Evolutionary conservation across 768 basidiomycete genomes (phyloP).

Genomic region (Mycena maculata): DNA sequence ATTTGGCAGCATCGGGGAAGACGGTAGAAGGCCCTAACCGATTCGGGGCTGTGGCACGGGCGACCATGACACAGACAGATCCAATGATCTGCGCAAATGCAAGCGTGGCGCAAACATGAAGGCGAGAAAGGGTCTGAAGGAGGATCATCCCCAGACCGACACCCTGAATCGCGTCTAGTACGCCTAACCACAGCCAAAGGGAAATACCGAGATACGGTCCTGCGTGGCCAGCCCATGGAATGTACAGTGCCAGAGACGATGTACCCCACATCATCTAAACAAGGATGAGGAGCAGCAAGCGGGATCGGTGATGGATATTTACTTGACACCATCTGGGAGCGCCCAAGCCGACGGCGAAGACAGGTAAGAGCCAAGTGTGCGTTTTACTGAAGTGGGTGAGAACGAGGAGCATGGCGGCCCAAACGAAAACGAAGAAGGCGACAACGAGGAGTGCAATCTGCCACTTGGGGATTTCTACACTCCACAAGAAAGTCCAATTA

Average conservation of each 20-base stretch:
- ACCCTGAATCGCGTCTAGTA: slow-evolving; percentile 93
- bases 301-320: slow-evolving; percentile 5
- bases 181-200: slow-evolving; percentile 96
- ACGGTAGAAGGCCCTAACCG: slow-evolving; percentile 89
- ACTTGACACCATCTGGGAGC: slow-evolving; percentile 96
- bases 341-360: slow-evolving; percentile 95
- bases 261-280: slow-evolving; percentile 92
- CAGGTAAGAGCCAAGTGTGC: slow-evolving; percentile 94
- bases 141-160: slow-evolving; percentile 94
- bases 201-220: slow-evolving; percentile 93
- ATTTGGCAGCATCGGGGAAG: slow-evolving; percentile 92
- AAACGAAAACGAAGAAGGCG: slow-evolving; percentile 88
- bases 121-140: slow-evolving; percentile 89
- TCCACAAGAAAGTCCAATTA: slow-evolving; percentile 96
- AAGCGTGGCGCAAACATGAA: slow-evolving; percentile 94
- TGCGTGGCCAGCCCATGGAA: slow-evolving; percentile 89
- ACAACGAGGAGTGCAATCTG: slow-evolving; percentile 84
- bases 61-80: slow-evolving; percentile 91
- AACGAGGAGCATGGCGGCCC: slow-evolving; percentile 79
- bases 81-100: slow-evolving; percentile 93
- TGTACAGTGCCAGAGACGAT: slow-evolving; percentile 90
- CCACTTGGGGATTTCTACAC: slow-evolving; percentile 83
- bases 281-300: slow-evolving; percentile 19
- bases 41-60: slow-evolving; percentile 91
- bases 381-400: slow-evolving; percentile 91